Evolutionary conservation across 2,329 filamentous ascomycete species (phyloP).

Genomic region (Albifimbria verrucaria): DNA sequence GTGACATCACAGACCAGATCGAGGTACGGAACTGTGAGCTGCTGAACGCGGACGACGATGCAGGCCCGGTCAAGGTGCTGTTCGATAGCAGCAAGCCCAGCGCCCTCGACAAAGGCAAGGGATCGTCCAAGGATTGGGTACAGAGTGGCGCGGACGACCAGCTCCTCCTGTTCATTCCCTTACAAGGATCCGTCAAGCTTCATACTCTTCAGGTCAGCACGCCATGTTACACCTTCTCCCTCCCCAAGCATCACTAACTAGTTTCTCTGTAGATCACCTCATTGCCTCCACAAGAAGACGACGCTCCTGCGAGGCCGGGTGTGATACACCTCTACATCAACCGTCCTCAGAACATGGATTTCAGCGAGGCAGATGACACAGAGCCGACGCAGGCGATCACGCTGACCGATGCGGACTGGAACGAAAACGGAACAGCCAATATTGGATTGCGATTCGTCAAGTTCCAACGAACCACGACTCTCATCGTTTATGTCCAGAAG

Average conservation of each 20-base stretch:
- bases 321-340: constrained; percentile 86
- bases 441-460: constrained; percentile 85
- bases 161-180: constrained; percentile 87
- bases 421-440: constrained; percentile 69
- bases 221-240: not conserved
- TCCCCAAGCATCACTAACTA: constrained; percentile 12
- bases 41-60: constrained; percentile 78
- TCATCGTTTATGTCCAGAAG: constrained; percentile 86
- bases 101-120: constrained; percentile 55
- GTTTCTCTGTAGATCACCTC: constrained; percentile 72
- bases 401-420: constrained; percentile 76
- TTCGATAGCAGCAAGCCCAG: constrained; percentile 69
- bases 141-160: constrained; percentile 98
- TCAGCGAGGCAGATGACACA: constrained; percentile 89
- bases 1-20: constrained; percentile 77
- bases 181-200: constrained; percentile 83
- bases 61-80: constrained; percentile 68
- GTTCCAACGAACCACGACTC: constrained; percentile 87
- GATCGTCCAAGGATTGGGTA: constrained; percentile 70
- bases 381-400: constrained; percentile 76
- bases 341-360: constrained; percentile 84
- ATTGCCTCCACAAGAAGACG: constrained; percentile 64
- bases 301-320: constrained; percentile 74
- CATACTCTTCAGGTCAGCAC: constrained; percentile 67
- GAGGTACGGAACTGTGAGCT: constrained; percentile 80